phyloP scores from a whole-genome alignment of 306 rosid species.

The Cucumis hystrix region DNA sequence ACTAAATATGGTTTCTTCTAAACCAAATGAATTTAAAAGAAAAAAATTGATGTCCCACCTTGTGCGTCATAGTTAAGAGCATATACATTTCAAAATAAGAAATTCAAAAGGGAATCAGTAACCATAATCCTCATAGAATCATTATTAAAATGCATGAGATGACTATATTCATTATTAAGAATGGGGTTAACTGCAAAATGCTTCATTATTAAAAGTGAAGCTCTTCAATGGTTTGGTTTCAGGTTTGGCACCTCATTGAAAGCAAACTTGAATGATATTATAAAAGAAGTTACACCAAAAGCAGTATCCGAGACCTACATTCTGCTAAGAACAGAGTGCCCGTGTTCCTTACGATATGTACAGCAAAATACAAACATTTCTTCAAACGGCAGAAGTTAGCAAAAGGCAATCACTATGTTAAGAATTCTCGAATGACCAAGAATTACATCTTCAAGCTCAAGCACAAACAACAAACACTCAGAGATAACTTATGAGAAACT shows the following conservation, averaged over 20 bases:
- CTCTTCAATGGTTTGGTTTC: neutral
- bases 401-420: neutral
- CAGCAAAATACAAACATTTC: neutral
- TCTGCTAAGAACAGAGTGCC: neutral
- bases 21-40: neutral
- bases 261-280: neutral
- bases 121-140: neutral
- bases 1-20: neutral
- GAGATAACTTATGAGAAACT: slow-evolving; percentile 7
- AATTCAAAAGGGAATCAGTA: neutral
- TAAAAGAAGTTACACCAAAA: neutral
- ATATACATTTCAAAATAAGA: neutral
- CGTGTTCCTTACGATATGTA: neutral
- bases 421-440: neutral
- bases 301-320: neutral
- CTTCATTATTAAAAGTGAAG: neutral
- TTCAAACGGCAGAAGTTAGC: neutral
- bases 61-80: neutral
- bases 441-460: neutral
- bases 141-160: neutral
- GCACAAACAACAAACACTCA: slow-evolving; percentile 12
- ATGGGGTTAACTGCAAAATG: neutral
- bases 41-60: neutral
- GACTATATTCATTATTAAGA: neutral
- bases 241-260: neutral